Evolutionary conservation across 2,329 filamentous ascomycete species (phyloP).

Genomic region (Pseudomassariella vexata): DNA sequence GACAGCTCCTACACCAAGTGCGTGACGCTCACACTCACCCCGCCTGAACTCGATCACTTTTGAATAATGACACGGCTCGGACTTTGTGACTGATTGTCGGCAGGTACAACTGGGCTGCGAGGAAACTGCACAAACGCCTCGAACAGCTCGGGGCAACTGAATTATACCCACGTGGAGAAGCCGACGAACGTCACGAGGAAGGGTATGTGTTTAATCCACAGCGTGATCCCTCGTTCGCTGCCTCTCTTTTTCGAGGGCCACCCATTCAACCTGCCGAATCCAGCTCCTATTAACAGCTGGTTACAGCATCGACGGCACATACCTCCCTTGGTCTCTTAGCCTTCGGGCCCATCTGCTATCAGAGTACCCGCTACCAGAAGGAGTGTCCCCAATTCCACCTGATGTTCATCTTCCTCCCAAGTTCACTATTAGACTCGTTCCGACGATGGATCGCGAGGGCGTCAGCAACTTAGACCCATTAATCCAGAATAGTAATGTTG

Average conservation of each 20-base stretch:
- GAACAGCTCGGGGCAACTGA: conserved; percentile 75
- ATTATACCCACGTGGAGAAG: conserved; percentile 75
- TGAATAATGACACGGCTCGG: not conserved
- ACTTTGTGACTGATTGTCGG: not conserved
- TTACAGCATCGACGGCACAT: conserved; percentile 75
- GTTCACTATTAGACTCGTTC: conserved; percentile 48
- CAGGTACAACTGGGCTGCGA: conserved; percentile 88
- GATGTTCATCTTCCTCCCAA: conserved; percentile 71
- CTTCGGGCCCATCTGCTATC: conserved; percentile 63
- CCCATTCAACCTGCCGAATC: too few relatives aligned
- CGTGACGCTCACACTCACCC: conserved; percentile 24
- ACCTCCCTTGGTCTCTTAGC: conserved; percentile 68
- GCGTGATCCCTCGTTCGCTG: conserved; percentile 2
- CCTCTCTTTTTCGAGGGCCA: too few relatives aligned
- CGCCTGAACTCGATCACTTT: too few relatives aligned
- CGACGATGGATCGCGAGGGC: conserved; percentile 11
- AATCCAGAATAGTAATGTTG: too few relatives aligned
- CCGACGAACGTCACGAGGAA: conserved; percentile 89
- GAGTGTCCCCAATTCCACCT: conserved; percentile 64
- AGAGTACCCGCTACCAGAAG: conserved; percentile 63
- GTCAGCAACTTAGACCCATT: conserved; percentile 8
- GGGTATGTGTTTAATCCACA: conserved; percentile 52
- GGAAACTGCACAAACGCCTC: conserved; percentile 81
- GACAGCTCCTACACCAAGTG: conserved; percentile 93
- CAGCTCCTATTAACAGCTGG: conserved; percentile 7